These are phyloP conservation scores for Paecilomyces sp. DNA, from an alignment of 2,329 filamentous ascomycete genomes.

Conservation along the genomic window DNA sequence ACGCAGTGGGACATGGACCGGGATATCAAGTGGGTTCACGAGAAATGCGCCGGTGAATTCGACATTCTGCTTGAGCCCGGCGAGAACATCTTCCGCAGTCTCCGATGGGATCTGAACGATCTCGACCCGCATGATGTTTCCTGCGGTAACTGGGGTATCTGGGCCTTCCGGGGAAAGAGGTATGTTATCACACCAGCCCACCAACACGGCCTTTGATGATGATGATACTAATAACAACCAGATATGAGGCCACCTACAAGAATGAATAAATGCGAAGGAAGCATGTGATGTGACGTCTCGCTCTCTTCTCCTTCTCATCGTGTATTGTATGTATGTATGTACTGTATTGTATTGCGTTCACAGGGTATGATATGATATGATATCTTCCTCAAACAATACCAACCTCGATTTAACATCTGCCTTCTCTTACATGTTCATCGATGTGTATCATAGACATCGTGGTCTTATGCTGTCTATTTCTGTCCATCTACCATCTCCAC, in stretches of 20 bases:
- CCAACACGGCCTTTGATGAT: neutral
- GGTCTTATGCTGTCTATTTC: too few species aligned
- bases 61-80: constrained; percentile 86
- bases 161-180: constrained; percentile 96
- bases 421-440: neutral
- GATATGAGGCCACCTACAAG: constrained; percentile 34
- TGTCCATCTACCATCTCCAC: neutral
- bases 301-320: constrained; percentile 2
- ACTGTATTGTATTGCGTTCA: too few species aligned
- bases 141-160: constrained; percentile 94
- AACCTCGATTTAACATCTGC: neutral
- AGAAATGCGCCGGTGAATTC: constrained; percentile 82
- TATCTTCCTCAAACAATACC: neutral
- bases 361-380: neutral
- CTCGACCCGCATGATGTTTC: constrained; percentile 88
- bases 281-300: constrained; percentile 1
- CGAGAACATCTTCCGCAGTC: constrained; percentile 87
- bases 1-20: constrained; percentile 92
- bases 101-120: constrained; percentile 96
- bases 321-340: too few species aligned
- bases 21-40: constrained; percentile 82
- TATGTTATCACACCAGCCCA: constrained; percentile 37
- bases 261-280: constrained; percentile 10
- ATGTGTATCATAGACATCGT: neutral
- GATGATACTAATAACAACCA: constrained; percentile 5